A percentile compares a stretch with the other conserved stretches of the same genome.
Conservation (phyloP, 176 grass and related monocot species). For the Miscanthus lutarioriparius region DNA sequence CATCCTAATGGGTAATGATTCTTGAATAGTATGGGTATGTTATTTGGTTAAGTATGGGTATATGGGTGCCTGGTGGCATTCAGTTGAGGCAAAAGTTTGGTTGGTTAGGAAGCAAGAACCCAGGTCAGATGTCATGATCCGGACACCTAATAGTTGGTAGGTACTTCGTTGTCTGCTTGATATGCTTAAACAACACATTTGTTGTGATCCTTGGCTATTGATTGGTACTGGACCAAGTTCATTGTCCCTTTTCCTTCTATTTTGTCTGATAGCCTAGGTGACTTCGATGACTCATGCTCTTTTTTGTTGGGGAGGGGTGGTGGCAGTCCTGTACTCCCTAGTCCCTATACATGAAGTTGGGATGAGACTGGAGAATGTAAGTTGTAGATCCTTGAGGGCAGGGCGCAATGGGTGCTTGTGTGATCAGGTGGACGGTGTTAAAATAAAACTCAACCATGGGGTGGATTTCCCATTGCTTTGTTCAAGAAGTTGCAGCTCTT, state of each 20-base stretch:
- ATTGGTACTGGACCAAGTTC: neutral
- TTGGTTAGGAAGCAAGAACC: conserved; percentile 37
- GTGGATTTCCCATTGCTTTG: neutral
- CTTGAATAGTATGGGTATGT: neutral
- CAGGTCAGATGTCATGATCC: conserved; percentile 46
- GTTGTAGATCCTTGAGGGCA: neutral
- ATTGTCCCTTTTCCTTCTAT: neutral
- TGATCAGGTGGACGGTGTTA: neutral
- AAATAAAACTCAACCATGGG: neutral
- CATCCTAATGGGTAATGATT: neutral
- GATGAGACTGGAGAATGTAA: neutral
- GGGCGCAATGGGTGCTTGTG: neutral
- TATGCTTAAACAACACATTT: conserved; percentile 40
- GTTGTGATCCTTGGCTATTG: conserved; percentile 17
- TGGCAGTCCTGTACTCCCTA: neutral
- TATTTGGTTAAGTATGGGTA: conserved; percentile 1
- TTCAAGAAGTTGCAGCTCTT: neutral
- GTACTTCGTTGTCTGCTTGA: conserved; percentile 32
- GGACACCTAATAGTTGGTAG: conserved; percentile 54
- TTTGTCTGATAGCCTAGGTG: conserved; percentile 20
- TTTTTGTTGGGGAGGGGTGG: neutral
- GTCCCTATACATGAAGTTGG: neutral
- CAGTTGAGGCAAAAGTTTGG: conserved; percentile 1
- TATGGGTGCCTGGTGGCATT: neutral
- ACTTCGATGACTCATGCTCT: neutral